Conservation (phyloP, 768 basidiomycete species). For the Hemileccinum rubropunctum region DNA sequence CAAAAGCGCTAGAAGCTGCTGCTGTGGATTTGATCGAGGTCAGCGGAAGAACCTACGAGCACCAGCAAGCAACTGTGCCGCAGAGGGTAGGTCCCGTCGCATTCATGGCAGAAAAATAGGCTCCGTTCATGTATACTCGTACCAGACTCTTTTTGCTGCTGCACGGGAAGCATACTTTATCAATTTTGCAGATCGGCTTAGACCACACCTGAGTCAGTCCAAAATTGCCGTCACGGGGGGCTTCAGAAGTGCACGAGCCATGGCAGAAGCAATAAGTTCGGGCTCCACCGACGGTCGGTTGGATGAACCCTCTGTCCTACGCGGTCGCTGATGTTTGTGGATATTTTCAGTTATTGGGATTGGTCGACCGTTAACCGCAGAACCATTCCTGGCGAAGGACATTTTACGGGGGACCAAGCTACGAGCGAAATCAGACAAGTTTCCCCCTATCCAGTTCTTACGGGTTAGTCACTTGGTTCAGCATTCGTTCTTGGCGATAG, state of each 20-base stretch:
- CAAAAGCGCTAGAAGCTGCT: conserved; percentile 31
- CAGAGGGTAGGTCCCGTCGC: conserved; percentile 9
- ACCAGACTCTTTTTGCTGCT: conserved; percentile 11
- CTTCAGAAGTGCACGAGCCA: conserved; percentile 27
- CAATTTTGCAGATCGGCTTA: conserved; percentile 27
- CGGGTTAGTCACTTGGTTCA: conserved; percentile 17
- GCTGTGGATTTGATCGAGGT: conserved; percentile 42
- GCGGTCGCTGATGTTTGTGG: background rate
- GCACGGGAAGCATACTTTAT: conserved; percentile 31
- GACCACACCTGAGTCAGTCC: conserved; percentile 23
- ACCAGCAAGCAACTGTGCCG: background rate
- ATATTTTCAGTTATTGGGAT: conserved; percentile 26
- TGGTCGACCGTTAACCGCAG: conserved; percentile 29
- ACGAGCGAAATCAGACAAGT: conserved; percentile 22
- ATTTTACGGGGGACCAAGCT: conserved; percentile 24
- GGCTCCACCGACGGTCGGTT: conserved; percentile 28
- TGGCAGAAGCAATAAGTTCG: conserved; percentile 26
- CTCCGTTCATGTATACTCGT: background rate
- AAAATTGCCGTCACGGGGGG: conserved; percentile 32
- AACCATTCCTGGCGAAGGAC: conserved; percentile 29
- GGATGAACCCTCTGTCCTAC: background rate
- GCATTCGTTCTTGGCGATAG: background rate
- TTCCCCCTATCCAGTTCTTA: conserved; percentile 39
- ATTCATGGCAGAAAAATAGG: background rate
- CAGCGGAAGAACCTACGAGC: conserved; percentile 38